Percentiles rank a stretch among this genome's conserved stretches.
These are phyloP conservation scores for Lepraria neglecta DNA, from an alignment of 495 filamentous ascomycete species.

Conservation along the genomic window DNA sequence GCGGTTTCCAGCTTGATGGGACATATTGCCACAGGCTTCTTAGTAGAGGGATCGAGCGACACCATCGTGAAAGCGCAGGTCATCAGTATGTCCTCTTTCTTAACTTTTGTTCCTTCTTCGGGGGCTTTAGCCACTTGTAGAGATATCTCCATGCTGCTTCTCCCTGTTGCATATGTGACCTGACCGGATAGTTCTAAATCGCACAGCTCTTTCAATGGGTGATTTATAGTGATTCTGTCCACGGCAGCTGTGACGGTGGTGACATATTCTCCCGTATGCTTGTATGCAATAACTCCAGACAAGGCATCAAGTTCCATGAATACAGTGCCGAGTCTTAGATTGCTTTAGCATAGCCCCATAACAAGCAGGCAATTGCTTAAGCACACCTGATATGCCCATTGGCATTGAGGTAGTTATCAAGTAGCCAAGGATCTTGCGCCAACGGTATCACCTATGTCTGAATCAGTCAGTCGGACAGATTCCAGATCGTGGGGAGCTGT, in stretches of 20 bases:
- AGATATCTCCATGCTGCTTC: constrained; percentile 75
- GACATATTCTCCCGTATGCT: constrained; percentile 70
- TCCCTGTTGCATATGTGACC: constrained; percentile 73
- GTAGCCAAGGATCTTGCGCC: constrained; percentile 62
- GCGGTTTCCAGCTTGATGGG: constrained; percentile 59
- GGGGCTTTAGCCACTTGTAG: constrained; percentile 63
- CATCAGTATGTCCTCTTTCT: constrained; percentile 63
- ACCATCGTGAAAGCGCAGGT: constrained; percentile 84
- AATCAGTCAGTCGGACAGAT: constrained; percentile 18
- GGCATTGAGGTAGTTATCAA: constrained; percentile 63
- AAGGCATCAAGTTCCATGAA: constrained; percentile 81
- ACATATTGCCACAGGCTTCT: constrained; percentile 54
- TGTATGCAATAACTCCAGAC: constrained; percentile 73
- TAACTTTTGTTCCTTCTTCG: constrained; percentile 49
- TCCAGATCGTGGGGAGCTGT: background rate
- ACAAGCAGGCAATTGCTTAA: background rate
- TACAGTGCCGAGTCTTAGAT: constrained; percentile 54
- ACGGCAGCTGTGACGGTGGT: constrained; percentile 78
- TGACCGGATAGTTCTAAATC: constrained; percentile 74
- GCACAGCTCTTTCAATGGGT: constrained; percentile 69
- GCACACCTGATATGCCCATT: constrained; percentile 55
- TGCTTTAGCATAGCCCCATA: constrained; percentile 12
- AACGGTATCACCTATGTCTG: constrained; percentile 53
- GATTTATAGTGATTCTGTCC: constrained; percentile 70
- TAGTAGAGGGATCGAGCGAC: constrained; percentile 66